Evolutionary conservation across 2,329 filamentous ascomycete genomes (phyloP).

Genomic region (Fusarium dlaminii): DNA sequence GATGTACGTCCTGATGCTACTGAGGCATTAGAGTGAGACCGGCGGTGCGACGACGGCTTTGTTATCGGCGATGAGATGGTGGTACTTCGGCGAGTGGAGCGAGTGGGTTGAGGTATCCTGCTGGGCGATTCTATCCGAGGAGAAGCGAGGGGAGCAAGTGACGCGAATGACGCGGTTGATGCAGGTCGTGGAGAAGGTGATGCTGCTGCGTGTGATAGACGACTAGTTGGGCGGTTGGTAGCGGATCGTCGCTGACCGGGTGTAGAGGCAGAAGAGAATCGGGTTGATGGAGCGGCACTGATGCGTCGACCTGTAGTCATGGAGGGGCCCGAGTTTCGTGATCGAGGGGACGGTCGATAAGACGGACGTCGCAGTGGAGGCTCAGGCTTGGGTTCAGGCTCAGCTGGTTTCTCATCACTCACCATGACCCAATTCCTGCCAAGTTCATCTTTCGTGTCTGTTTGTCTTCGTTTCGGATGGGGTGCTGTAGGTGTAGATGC

Average conservation of each 20-base stretch:
- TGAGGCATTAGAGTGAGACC: slow-evolving; percentile 57
- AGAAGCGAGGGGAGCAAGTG: slow-evolving; percentile 47
- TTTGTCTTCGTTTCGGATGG: slow-evolving; percentile 64
- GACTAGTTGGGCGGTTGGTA: slow-evolving; percentile 49
- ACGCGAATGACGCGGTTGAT: slow-evolving; percentile 48
- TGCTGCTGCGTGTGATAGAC: slow-evolving; percentile 52
- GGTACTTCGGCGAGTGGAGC: slow-evolving; percentile 18
- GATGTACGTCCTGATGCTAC: slow-evolving; percentile 48
- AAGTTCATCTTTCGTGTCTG: slow-evolving; percentile 64
- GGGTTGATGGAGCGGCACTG: slow-evolving; percentile 47
- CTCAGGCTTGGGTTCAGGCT: slow-evolving; percentile 32
- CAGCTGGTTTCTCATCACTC: slow-evolving; percentile 49
- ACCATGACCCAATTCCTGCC: slow-evolving; percentile 79
- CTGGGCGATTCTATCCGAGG: slow-evolving; percentile 51
- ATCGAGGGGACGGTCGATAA: slow-evolving; percentile 41
- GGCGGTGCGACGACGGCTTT: slow-evolving; percentile 47
- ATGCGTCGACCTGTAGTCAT: slow-evolving; percentile 55
- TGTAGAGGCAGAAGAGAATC: slow-evolving; percentile 46
- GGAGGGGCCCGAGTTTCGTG: slow-evolving; percentile 47
- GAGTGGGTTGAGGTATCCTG: slow-evolving; percentile 52
- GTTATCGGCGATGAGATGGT: slow-evolving; percentile 31
- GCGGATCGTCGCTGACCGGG: slow-evolving; percentile 34
- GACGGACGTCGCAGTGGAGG: slow-evolving; percentile 41
- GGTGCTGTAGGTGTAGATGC: slow-evolving; percentile 56
- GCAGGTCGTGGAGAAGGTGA: slow-evolving; percentile 36